Base-by-base conservation (phyloP, 805 yeast genomes). In the Yueomyces sp. region DNA sequence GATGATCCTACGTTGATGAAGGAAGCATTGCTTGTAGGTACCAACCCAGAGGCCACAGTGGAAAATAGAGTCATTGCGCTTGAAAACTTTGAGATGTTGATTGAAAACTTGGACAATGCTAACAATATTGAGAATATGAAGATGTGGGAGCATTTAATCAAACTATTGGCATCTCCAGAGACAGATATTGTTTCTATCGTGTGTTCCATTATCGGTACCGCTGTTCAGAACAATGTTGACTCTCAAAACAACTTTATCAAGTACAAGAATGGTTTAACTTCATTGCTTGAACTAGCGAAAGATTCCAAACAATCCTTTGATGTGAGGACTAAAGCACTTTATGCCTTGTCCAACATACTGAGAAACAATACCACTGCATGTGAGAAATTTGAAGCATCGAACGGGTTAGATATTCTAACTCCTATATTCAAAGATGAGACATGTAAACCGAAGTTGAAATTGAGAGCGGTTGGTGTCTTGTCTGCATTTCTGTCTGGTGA, bases 41-140 rank as follows among this genome's bases (percentile, higher is more conserved):
- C 64, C 2, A 69, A 75, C 53, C 73, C 76, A 5, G 81, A 78
- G 40, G 76, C 77, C 3, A 73, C 73, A 5, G 52, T 74, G 27
- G 90, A 82, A 37, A 71, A 72, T 52, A 82, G 81, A 52, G 68
- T 80, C 42, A 73, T 75, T 6, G 95, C 96, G 0, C 73, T 87
- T 47, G 96, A 90, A 50, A 85, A 86, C 59, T 82, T 90, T 55
- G 96, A 90, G 60, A 86, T 88, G 90, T 68, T 90, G 42, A 81
- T 92, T 41, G 97, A 90, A 58, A 87, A 87, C 55, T 63, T 90
- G 47, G 97, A 92, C 62, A 92, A 92, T 60, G 97, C 97, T 28
- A 88, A 90, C 63, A 86, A 86, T 55, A 79, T 90, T 51, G 90
- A 84, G 50, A 83, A 81, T 53, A 58, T 88, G 68, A 76, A 77